Percentiles rank a stretch among this genome's conserved stretches.
Evolutionary conservation across 2,329 filamentous ascomycete species (phyloP).

Genomic region (Leptodontidium sp.): DNA sequence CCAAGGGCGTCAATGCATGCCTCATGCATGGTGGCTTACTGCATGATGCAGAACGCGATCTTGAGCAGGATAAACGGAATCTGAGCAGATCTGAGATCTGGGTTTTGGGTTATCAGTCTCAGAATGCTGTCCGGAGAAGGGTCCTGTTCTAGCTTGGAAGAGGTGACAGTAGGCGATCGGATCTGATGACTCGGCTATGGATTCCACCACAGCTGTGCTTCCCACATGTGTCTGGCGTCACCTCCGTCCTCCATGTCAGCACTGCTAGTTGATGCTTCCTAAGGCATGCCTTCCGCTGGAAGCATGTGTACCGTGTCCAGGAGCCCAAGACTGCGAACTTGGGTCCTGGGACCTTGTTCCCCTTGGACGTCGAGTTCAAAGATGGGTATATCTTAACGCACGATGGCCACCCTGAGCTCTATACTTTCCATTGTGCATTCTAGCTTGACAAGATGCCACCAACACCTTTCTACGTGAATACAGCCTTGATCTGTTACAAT

Average conservation of each 20-base stretch:
- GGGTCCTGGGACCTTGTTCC: not conserved
- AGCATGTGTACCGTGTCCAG: not conserved
- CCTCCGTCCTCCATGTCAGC: no score
- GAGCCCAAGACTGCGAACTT: conserved; percentile 2
- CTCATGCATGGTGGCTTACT: no score
- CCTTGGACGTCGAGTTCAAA: not conserved
- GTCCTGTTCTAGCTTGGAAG: no score
- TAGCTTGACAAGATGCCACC: not conserved
- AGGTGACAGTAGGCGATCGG: no score
- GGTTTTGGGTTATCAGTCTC: no score
- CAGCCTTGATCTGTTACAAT: not conserved
- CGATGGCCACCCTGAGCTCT: not conserved
- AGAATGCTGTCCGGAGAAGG: no score
- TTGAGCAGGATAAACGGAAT: no score
- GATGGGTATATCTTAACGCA: not conserved
- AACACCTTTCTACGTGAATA: conserved; percentile 4
- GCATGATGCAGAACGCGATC: no score
- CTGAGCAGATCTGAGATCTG: no score
- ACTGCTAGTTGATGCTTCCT: no score
- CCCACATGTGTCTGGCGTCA: not conserved
- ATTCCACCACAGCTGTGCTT: not conserved
- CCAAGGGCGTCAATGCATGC: no score
- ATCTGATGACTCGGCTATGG: no score
- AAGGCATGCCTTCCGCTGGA: not conserved
- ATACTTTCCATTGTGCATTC: not conserved